Base-by-base conservation (phyloP, 371 early-diverging fungal species). In the Mortierella polycephala region DNA sequence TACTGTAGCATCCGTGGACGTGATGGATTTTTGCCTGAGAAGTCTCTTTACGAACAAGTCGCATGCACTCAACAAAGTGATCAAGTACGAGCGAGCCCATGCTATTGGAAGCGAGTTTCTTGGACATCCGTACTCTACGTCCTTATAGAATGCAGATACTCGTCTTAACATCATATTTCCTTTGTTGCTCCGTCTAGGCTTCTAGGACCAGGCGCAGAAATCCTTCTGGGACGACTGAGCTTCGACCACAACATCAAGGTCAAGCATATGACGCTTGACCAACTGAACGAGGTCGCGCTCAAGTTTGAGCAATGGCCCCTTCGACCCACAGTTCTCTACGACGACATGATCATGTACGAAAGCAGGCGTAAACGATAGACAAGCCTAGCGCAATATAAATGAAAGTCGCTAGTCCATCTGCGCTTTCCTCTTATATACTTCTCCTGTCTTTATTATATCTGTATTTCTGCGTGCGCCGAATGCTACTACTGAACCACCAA, bases 261-360 rank as follows among this genome's bases (percentile, higher is more conserved):
- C 49, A 86, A 86, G 60, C 58, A 83, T 12, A 82, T 89, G 83
- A 83, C 87, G n/a, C 75, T 83, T 8, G 83, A 77, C 11, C 88
- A 89, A 55, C 42, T 89, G 9, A 83, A 86, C 65, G 86, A 87
- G 67, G 87, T 89, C 2, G 85, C 88, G n/a, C 23, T 69, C 20
- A 87, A 87, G 61, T 89, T 89, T 74, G 87, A 88, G 56, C 80
- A 89, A 67, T 89, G 89, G 89, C 89, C 89, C 20, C 74, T 89
- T 37, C 83, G 86, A 14, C 89, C 89, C 6, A 65, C 79, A 44
- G 84, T 83, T 20, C 75, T 88, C 46, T 83, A 85, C 63, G 89
- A 88, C 55, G 84, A 85, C 58, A 80, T 79, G 79, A 65, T 79
- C 56, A 56, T 71, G 57, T 62, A 68, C 7, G 69, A 79, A 56